Evolutionary conservation across 495 filamentous ascomycete species (phyloP).

Genomic region (Penicillium desertorum): DNA sequence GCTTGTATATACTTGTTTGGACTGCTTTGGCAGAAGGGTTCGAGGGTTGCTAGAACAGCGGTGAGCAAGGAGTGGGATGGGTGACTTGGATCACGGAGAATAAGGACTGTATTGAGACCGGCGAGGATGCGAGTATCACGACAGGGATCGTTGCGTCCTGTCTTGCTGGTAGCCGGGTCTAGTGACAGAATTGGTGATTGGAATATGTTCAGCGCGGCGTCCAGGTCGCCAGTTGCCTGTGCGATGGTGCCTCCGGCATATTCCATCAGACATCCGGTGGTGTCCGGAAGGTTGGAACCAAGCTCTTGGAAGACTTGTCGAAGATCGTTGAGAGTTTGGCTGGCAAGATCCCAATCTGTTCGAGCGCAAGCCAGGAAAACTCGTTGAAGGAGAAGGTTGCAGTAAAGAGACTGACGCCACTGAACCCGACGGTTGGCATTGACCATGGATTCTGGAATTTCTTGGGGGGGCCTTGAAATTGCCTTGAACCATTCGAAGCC

Average conservation of each 20-base stretch:
- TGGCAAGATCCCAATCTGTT: slow-evolving; percentile 62
- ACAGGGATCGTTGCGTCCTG: slow-evolving; percentile 53
- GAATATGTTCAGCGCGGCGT: slow-evolving; percentile 64
- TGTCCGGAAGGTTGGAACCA: slow-evolving; percentile 39
- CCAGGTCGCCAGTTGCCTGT: slow-evolving; percentile 74
- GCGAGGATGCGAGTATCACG: slow-evolving; percentile 75
- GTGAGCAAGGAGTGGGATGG: slow-evolving; percentile 46
- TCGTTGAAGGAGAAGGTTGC: slow-evolving; percentile 58
- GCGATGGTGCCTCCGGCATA: slow-evolving; percentile 76
- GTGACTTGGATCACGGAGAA: slow-evolving; percentile 65
- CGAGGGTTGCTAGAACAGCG: slow-evolving; percentile 60
- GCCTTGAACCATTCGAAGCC: slow-evolving; percentile 58
- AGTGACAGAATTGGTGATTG: slow-evolving; percentile 56
- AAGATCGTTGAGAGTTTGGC: slow-evolving; percentile 43
- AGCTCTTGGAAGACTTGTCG: slow-evolving; percentile 36
- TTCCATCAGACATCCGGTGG: slow-evolving; percentile 47
- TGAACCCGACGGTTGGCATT: slow-evolving; percentile 43
- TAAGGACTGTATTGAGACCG: slow-evolving; percentile 76
- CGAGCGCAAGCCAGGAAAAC: slow-evolving; percentile 59
- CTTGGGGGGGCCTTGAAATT: slow-evolving; percentile 44
- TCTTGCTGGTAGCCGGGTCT: slow-evolving; percentile 44
- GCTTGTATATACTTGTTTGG: slow-evolving; percentile 71
- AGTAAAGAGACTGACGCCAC: slow-evolving; percentile 55
- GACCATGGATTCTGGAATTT: slow-evolving; percentile 48
- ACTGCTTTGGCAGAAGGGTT: slow-evolving; percentile 65